A percentile compares a stretch with the other conserved stretches of the same genome.
Conservation (phyloP, 106 monocot genomes). For the Dendrobium huoshanense region DNA sequence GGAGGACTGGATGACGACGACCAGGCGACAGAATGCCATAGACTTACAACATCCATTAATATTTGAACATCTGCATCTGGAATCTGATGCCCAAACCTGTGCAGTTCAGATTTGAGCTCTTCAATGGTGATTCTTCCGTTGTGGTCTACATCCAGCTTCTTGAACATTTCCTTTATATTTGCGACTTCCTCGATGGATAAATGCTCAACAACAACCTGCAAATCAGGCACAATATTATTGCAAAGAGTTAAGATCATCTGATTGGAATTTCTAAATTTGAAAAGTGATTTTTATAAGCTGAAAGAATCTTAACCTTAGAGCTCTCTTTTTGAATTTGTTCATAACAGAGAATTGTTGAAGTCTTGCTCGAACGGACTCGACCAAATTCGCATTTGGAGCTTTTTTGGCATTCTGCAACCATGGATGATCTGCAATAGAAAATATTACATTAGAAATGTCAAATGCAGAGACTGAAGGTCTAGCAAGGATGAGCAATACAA, state of each 20-base stretch:
- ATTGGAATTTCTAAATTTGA: neutral
- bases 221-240: neutral
- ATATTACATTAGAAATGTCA: neutral
- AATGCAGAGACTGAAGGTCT: neutral
- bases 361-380: conserved; percentile 41
- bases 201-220: conserved; percentile 49
- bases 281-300: neutral
- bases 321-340: conserved; percentile 60
- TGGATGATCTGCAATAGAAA: conserved; percentile 31
- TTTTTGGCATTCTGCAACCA: conserved; percentile 47
- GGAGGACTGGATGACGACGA: no score
- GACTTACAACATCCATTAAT: conserved; percentile 47
- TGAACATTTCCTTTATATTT: conserved; percentile 39
- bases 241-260: neutral
- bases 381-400: conserved; percentile 44
- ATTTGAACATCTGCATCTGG: conserved; percentile 30
- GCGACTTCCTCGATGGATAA: conserved; percentile 44
- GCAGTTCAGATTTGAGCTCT: conserved; percentile 32
- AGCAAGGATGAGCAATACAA: no score
- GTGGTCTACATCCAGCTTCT: conserved; percentile 26
- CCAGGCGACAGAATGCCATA: no score
- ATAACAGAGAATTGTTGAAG: conserved; percentile 46
- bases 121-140: conserved; percentile 29
- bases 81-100: conserved; percentile 33
- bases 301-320: conserved; percentile 34